Conservation (phyloP, 1,139 yeast species). For the Hyphopichia pseudoburtonii region DNA sequence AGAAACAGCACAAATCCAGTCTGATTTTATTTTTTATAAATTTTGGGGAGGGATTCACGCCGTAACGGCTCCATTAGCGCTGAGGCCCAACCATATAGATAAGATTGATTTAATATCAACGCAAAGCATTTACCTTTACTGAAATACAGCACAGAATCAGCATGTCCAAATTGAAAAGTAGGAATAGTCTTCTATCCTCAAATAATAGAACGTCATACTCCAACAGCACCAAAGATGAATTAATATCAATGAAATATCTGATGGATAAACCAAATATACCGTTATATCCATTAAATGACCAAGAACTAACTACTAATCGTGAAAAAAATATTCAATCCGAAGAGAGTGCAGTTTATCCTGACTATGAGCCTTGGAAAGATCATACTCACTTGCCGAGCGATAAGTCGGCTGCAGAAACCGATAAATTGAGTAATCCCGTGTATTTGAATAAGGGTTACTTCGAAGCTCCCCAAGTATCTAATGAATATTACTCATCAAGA, state of each 20-base stretch:
- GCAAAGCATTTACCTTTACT: too few species aligned
- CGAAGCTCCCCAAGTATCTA: slow-evolving; percentile 59
- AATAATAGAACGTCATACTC: slow-evolving; percentile 26
- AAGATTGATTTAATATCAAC: too few species aligned
- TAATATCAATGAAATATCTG: slow-evolving; percentile 34
- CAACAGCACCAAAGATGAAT: slow-evolving; percentile 32
- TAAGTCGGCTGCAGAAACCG: slow-evolving; percentile 22
- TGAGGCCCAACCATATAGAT: too few species aligned
- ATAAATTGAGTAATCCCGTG: slow-evolving; percentile 29
- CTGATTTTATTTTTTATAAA: too few species aligned
- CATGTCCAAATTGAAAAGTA: slow-evolving; percentile 38
- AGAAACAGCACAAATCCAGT: too few species aligned
- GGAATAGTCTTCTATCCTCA: slow-evolving; percentile 36
- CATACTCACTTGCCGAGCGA: slow-evolving; percentile 47
- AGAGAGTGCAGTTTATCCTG: slow-evolving; percentile 54
- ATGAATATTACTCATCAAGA: slow-evolving; percentile 52
- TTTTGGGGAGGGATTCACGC: too few species aligned
- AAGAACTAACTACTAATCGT: slow-evolving; percentile 8
- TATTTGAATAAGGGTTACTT: slow-evolving; percentile 44
- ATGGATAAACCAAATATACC: slow-evolving; percentile 37
- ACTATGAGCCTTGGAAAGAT: slow-evolving; percentile 78
- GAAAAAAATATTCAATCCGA: slow-evolving; percentile 5
- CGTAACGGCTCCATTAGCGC: too few species aligned
- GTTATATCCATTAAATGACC: slow-evolving; percentile 37
- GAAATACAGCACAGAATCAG: neutral